These are phyloP conservation scores for Sphaerostilbella broomeana DNA, from an alignment of 2,329 filamentous ascomycete species.

Conservation along the genomic window DNA sequence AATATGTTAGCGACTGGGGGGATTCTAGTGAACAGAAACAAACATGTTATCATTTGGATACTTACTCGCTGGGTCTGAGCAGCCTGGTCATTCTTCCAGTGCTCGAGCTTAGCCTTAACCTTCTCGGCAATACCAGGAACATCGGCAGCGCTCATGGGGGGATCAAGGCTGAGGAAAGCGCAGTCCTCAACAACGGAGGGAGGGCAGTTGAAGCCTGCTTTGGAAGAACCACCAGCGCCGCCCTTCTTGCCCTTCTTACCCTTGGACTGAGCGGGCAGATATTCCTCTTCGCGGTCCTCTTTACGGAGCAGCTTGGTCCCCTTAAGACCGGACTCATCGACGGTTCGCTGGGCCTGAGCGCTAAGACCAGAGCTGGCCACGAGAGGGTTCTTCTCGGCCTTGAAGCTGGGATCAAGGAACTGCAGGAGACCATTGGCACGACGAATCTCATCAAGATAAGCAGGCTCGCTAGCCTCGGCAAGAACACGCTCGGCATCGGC, in stretches of 20 bases:
- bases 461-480: slow-evolving; percentile 74
- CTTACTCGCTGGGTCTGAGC: slow-evolving; percentile 84
- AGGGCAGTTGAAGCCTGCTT: slow-evolving; percentile 70
- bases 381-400: slow-evolving; percentile 59
- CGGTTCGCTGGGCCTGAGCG: slow-evolving; percentile 72
- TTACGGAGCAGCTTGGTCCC: slow-evolving; percentile 79
- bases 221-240: slow-evolving; percentile 41
- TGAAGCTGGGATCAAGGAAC: slow-evolving; percentile 76
- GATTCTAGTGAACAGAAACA: too few relatives aligned
- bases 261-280: slow-evolving; percentile 73
- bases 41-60: slow-evolving; percentile 3
- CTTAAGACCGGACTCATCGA: slow-evolving; percentile 79
- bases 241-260: slow-evolving; percentile 78
- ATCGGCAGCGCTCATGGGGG: slow-evolving; percentile 79
- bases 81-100: slow-evolving; percentile 88
- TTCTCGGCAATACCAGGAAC: slow-evolving; percentile 77
- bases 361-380: slow-evolving; percentile 65
- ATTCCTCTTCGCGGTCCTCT: slow-evolving; percentile 81
- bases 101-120: slow-evolving; percentile 81
- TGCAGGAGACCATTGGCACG: slow-evolving; percentile 80
- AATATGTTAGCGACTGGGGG: neutral
- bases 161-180: slow-evolving; percentile 73
- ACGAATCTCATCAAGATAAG: slow-evolving; percentile 88
- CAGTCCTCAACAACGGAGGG: slow-evolving; percentile 91
- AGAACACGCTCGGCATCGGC: slow-evolving; percentile 70